phyloP scores from a whole-genome alignment of 768 basidiomycete genomes.

The Leucogyrophana mollusca region DNA sequence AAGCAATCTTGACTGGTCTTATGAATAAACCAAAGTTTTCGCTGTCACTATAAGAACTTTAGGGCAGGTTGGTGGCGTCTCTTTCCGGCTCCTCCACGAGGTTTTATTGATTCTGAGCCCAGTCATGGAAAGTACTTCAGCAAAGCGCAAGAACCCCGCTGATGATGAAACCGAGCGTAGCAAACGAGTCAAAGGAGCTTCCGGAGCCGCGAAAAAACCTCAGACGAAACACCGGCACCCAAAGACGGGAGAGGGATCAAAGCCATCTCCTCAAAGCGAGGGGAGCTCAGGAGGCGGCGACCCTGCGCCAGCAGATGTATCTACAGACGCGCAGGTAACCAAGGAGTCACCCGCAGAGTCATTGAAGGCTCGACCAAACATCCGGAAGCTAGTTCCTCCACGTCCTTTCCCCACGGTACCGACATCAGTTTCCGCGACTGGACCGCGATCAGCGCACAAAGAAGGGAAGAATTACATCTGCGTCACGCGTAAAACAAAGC shows the following conservation, averaged over 20 bases:
- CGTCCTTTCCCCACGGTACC: slow-evolving; percentile 79
- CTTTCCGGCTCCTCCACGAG: no score
- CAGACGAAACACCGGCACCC: background rate
- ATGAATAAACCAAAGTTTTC: no score
- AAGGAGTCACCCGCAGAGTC: background rate
- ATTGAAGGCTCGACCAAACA: slow-evolving; percentile 26
- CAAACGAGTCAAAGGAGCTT: slow-evolving; percentile 16
- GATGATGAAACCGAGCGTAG: background rate
- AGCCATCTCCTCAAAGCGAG: no score
- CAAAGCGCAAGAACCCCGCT: slow-evolving; percentile 14
- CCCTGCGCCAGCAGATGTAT: no score
- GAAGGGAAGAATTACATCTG: slow-evolving; percentile 84
- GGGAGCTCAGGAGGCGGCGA: no score
- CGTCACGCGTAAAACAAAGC: slow-evolving; percentile 69
- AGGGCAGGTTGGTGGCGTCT: no score
- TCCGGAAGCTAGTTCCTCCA: slow-evolving; percentile 68
- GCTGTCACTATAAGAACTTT: no score
- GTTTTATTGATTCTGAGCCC: no score
- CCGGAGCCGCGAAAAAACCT: slow-evolving; percentile 1
- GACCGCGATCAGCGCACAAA: slow-evolving; percentile 73
- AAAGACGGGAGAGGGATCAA: no score
- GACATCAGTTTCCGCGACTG: slow-evolving; percentile 72
- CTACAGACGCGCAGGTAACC: no score
- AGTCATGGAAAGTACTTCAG: background rate
- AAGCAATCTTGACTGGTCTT: no score